Evolutionary conservation across 805 yeast species (phyloP).

Genomic region (Hanseniaspora guilliermondii): DNA sequence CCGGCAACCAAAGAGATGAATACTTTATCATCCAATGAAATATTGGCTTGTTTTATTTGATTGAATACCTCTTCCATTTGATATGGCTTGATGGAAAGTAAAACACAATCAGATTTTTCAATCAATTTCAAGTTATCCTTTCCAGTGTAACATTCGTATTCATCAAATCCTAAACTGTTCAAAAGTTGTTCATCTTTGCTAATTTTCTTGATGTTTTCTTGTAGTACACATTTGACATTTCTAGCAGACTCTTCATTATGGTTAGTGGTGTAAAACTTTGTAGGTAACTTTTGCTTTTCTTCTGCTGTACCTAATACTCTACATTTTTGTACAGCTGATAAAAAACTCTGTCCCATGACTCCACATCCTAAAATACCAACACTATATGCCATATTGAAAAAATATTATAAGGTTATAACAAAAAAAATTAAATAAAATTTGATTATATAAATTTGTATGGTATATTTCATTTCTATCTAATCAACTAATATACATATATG

Average conservation of each 20-base stretch:
- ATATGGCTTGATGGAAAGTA: conserved; percentile 84
- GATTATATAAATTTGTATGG: too few relatives aligned
- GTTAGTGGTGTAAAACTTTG: conserved; percentile 67
- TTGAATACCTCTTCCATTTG: conserved; percentile 51
- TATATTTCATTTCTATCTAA: too few relatives aligned
- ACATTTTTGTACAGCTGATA: conserved; percentile 50
- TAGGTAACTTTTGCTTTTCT: conserved; percentile 41
- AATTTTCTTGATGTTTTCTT: conserved; percentile 32
- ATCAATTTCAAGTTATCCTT: conserved; percentile 46
- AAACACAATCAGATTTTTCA: conserved; percentile 49
- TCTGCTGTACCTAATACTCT: conserved; percentile 23
- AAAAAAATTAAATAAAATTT: too few relatives aligned
- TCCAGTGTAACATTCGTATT: conserved; percentile 14
- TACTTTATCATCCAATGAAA: conserved; percentile 17
- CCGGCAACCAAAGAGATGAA: conserved; percentile 86
- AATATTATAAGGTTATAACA: too few relatives aligned
- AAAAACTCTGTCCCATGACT: conserved; percentile 88
- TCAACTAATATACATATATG: too few relatives aligned
- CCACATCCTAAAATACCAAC: conserved; percentile 85
- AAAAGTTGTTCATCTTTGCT: conserved; percentile 36
- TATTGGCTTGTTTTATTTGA: background rate
- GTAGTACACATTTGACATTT: conserved; percentile 41
- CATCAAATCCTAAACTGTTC: conserved; percentile 26
- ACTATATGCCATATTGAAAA: conserved; percentile 4
- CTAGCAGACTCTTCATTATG: conserved; percentile 32